Evolutionary conservation across 2,329 filamentous ascomycete genomes (phyloP).

Genomic region (Sphaerostilbella broomeana): DNA sequence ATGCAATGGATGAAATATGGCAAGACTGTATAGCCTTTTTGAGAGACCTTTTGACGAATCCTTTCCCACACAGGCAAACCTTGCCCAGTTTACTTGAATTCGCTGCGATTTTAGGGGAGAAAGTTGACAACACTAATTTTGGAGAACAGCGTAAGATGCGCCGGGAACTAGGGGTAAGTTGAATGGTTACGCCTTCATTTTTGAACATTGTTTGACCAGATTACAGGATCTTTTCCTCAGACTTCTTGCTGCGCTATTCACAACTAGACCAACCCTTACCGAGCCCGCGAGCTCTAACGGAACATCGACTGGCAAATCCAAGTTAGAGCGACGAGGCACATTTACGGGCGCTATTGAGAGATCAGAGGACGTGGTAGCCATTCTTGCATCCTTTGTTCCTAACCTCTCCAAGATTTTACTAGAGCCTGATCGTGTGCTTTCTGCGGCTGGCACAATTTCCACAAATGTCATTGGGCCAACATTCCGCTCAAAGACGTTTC

Average conservation of each 20-base stretch:
- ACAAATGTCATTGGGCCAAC: conserved; percentile 75
- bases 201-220: neutral
- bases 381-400: conserved; percentile 72
- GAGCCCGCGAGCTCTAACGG: conserved; percentile 40
- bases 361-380: conserved; percentile 70
- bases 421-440: conserved; percentile 75
- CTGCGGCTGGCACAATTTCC: conserved; percentile 73
- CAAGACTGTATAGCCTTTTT: conserved; percentile 86
- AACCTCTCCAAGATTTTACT: conserved; percentile 76
- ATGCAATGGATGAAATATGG: conserved; percentile 98
- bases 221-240: conserved; percentile 77
- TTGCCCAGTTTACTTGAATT: conserved; percentile 82
- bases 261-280: conserved; percentile 70
- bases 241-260: conserved; percentile 88
- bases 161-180: conserved; percentile 73
- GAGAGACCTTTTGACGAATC: conserved; percentile 83
- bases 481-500: conserved; percentile 79
- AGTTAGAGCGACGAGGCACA: conserved; percentile 32
- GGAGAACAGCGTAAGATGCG: conserved; percentile 91
- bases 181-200: neutral
- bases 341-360: conserved; percentile 36
- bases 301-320: conserved; percentile 25
- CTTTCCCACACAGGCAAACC: conserved; percentile 88
- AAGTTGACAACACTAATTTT: conserved; percentile 96
- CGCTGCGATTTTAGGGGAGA: conserved; percentile 81